Evolutionary conservation across 2,329 filamentous ascomycete genomes (phyloP), one percentile per base, ranked within the genome.

Genomic region (Pseudogymnoascus sp.): DNA sequence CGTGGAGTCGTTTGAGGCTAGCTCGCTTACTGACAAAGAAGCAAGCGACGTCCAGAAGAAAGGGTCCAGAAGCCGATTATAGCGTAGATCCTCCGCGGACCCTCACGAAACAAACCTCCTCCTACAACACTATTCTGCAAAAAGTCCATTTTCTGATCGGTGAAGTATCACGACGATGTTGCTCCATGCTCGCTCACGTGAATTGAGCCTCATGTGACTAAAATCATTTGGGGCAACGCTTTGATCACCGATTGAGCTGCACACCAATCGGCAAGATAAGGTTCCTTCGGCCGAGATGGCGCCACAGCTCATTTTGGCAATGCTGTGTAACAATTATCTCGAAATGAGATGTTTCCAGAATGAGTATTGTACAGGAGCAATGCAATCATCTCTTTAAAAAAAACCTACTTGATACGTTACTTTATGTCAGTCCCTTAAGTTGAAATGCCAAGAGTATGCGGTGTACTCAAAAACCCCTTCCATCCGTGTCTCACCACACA

Each of bases 21-120:
- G 28, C 47, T 53, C 47, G 47, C 47, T 53, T 53, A 53, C 28
- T 20, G 47, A 14, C 43, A 50, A 28, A 50, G 43, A 50, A 50
- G 43, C 3, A 15, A 28, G 22, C 5, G 28, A 18, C 25, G 9
- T 43, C 28, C 9, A 33, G 47, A 53, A 4, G 28, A 14, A 18
- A 20, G 28, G 47, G n/a, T 2, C 28, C n/a, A 20, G 22, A 50
- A 53, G 47, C 28, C 33, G 47, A 33, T 53, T 53, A 53, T 53
- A 30, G 47, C 28, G 47, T 33, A 33, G 47, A 53, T 18, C 9
- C 47, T 33, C 8, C 9, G 28, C 28, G 18, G 43, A 50, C 18
- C 28, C 47, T 30, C 47, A 53, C 14, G 9, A 33, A 53, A 53
- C 6, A 33, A 14, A 33, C 47, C 11, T 18, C 28, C 28, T 33